Percentiles rank a stretch among this genome's conserved stretches.
These are phyloP conservation scores for Ustilago cynodontis DNA, from an alignment of 1,284 basidiomycete species.

Conservation along the genomic window DNA sequence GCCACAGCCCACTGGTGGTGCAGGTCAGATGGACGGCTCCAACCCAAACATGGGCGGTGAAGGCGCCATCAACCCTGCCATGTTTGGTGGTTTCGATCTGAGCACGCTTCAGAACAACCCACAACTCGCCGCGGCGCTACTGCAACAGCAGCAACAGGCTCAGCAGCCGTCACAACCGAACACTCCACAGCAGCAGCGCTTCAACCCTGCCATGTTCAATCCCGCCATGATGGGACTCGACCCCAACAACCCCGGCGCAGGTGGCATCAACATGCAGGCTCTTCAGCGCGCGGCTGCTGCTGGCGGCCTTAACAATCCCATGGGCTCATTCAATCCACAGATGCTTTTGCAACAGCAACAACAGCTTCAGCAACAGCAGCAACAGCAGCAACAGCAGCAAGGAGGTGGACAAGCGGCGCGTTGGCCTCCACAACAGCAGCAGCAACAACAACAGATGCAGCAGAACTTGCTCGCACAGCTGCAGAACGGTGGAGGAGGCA, in stretches of 20 bases:
- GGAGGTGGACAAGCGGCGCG: background rate
- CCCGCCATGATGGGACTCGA: slow-evolving; percentile 45
- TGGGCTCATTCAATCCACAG: slow-evolving; percentile 48
- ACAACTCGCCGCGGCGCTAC: slow-evolving; percentile 35
- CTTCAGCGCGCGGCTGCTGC: slow-evolving; percentile 21
- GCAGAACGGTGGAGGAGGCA: slow-evolving; percentile 36
- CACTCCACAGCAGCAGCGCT: slow-evolving; percentile 35
- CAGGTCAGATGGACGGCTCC: slow-evolving; percentile 35
- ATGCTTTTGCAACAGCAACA: slow-evolving; percentile 46
- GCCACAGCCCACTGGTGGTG: slow-evolving; percentile 18
- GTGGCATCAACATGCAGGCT: slow-evolving; percentile 47
- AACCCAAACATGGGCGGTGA: slow-evolving; percentile 21
- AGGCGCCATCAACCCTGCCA: slow-evolving; percentile 40
- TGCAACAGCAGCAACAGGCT: slow-evolving; percentile 42
- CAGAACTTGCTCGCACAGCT: slow-evolving; percentile 42
- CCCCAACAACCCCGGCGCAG: slow-evolving; percentile 32
- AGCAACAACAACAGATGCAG: slow-evolving; percentile 39
- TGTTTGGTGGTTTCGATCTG: slow-evolving; percentile 48
- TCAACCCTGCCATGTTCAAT: slow-evolving; percentile 43
- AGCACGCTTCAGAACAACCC: slow-evolving; percentile 48
- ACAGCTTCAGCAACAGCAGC: slow-evolving; percentile 23
- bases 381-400: slow-evolving; percentile 37
- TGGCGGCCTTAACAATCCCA: slow-evolving; percentile 34
- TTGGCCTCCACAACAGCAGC: slow-evolving; percentile 23
- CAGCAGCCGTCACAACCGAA: slow-evolving; percentile 20